Evolutionary conservation across 2,329 filamentous ascomycete genomes (phyloP).

Genomic region (Fusarium abutilonis): DNA sequence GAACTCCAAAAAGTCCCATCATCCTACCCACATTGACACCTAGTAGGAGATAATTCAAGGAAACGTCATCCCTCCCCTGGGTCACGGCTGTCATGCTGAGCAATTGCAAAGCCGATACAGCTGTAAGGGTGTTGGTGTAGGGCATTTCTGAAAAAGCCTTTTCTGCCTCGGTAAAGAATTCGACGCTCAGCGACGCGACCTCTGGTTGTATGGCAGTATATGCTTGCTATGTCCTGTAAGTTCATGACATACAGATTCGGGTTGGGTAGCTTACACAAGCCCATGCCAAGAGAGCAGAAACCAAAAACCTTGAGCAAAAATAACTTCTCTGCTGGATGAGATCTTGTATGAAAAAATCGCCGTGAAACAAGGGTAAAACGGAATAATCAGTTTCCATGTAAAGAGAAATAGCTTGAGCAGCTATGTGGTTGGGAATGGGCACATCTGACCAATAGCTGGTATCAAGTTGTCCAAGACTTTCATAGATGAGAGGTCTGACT

Average conservation of each 20-base stretch:
- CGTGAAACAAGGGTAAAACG: constrained; percentile 51
- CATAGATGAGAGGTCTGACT: neutral
- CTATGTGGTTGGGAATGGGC: constrained; percentile 42
- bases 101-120: constrained; percentile 3
- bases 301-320: constrained; percentile 50
- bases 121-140: constrained; percentile 4
- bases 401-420: constrained; percentile 48
- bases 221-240: neutral
- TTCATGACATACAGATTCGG: too few species aligned
- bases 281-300: constrained; percentile 42
- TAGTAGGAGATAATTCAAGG: neutral
- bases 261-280: constrained; percentile 1
- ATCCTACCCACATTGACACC: neutral
- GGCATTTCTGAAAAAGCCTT: neutral
- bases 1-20: neutral
- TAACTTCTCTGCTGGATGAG: constrained; percentile 38
- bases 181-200: neutral
- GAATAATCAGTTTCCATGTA: constrained; percentile 53
- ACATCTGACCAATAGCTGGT: constrained; percentile 50
- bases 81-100: constrained; percentile 2
- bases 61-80: constrained; percentile 1
- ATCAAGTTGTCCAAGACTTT: constrained; percentile 21
- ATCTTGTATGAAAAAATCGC: constrained; percentile 49
- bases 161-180: constrained; percentile 1
- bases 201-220: neutral